Evolutionary conservation across 192 early-diverging fungal genomes (phyloP).

Genomic region (Pilobolus umbonatus): DNA sequence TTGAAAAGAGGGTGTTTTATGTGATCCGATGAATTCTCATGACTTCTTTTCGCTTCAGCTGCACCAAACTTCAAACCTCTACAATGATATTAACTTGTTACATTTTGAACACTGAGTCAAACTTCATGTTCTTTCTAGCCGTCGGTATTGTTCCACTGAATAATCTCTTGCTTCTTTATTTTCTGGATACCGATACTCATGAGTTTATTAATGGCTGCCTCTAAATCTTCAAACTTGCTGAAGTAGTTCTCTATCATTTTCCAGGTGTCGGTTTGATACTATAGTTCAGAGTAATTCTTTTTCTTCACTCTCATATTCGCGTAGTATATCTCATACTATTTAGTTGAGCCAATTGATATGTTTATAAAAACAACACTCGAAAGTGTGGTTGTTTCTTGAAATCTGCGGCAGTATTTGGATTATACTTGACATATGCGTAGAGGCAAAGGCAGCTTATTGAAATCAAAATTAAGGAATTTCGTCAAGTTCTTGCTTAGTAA

Average conservation of each 20-base stretch:
- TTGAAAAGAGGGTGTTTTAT: neutral
- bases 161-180: neutral
- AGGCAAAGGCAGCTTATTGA: too few relatives aligned
- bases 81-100: neutral
- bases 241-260: neutral
- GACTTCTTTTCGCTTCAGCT: neutral
- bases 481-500: too few relatives aligned
- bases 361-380: neutral
- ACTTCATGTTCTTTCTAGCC: neutral
- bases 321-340: neutral
- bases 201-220: neutral
- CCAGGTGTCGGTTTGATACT: neutral
- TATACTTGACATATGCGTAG: neutral
- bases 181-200: neutral
- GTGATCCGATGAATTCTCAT: neutral
- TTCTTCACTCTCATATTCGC: slow-evolving; percentile 1
- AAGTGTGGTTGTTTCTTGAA: neutral
- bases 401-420: neutral
- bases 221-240: slow-evolving; percentile 1
- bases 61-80: neutral
- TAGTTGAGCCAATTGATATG: neutral
- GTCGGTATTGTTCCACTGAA: neutral
- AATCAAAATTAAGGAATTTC: too few relatives aligned
- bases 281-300: neutral
- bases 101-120: neutral